Base-by-base conservation (phyloP, 2,329 filamentous ascomycete species). In the Phyllachora maydis region DNA sequence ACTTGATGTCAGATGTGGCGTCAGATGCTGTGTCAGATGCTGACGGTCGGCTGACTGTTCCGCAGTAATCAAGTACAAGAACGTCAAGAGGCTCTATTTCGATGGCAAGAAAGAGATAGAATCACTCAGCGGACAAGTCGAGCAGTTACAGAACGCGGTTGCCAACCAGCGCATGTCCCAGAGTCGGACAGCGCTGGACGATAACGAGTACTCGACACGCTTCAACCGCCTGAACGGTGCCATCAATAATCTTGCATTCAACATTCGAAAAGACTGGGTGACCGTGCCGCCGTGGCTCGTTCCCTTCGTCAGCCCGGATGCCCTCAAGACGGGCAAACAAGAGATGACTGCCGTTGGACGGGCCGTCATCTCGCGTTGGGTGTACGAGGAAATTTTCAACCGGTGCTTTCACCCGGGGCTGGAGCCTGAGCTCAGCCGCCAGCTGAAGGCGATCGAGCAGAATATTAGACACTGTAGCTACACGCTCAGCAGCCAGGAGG, bases 311-410 rank as follows among this genome's bases (percentile, higher is more conserved):
- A 93, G 85, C 44, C 60, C 74, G 24, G 83, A 91, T 37, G 85
- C 82, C 1, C 59, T 90, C 25, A 66, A 72, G 37, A 81, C 74
- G 7, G 88, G 83, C 30, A 91, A 83, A 41, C 83, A 93, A 45
- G 88, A 98, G 47, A 98, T 98, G 88, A 95, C 82, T 5, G 83
- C 83, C 4, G 75, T 91, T 13, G 88, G 88, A 10, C 69, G 85
- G 25, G 82, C 85, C 8, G 69, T 83, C 32, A 82, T 98, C 35
- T 77, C 77, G 14, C 67, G 72, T 29, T 98, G 85, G 81, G 53
- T 98, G 5, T 71, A 85, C 13, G 79, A 92, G 22, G 79, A 91
- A 40, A 65, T 95, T 20, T 91, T 95, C 43, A 72, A 90, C 43
- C 72, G 73, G 25, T 83, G 76, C 47, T 95, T 98, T 51, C 88